Conservation (phyloP, 805 yeast species). For the Candida insectorum region DNA sequence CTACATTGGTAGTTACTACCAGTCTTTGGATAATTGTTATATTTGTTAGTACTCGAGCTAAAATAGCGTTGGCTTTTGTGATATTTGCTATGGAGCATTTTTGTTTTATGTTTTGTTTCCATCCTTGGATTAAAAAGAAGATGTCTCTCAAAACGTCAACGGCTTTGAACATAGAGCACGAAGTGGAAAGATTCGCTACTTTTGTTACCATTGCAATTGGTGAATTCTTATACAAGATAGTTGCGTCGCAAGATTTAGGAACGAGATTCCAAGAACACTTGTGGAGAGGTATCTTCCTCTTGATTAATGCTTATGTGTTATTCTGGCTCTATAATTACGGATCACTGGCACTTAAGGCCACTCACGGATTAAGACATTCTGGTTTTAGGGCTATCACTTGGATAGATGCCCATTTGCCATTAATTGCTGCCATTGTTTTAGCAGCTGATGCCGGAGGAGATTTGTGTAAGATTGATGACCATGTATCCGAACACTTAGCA, state of each 20-base stretch:
- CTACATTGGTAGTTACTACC: constrained; percentile 28
- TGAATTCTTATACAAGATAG: constrained; percentile 54
- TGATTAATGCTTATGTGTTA: constrained; percentile 46
- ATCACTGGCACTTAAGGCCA: constrained; percentile 45
- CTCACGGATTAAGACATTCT: constrained; percentile 52
- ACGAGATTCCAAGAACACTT: constrained; percentile 41
- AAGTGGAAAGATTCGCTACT: constrained; percentile 56
- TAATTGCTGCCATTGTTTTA: constrained; percentile 48
- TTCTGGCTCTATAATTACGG: constrained; percentile 56
- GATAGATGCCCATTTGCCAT: constrained; percentile 48
- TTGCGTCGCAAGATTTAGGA: constrained; percentile 47
- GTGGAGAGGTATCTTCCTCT: constrained; percentile 46
- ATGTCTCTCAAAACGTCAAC: constrained; percentile 48
- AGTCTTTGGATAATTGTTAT: constrained; percentile 52
- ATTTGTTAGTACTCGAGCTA: constrained; percentile 43
- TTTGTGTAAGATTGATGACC: constrained; percentile 27
- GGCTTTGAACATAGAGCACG: constrained; percentile 64
- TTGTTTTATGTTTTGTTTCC: constrained; percentile 36
- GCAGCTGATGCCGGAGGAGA: constrained; percentile 62
- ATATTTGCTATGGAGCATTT: constrained; percentile 40
- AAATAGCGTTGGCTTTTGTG: constrained; percentile 43
- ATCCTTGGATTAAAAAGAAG: constrained; percentile 45
- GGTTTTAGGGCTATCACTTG: constrained; percentile 44
- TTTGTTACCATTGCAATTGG: constrained; percentile 66
- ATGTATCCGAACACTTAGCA: constrained; percentile 1